These are phyloP conservation scores for rapeseed (Brassica napus) DNA, from an alignment of 345 rosid species.

Conservation along the genomic window DNA sequence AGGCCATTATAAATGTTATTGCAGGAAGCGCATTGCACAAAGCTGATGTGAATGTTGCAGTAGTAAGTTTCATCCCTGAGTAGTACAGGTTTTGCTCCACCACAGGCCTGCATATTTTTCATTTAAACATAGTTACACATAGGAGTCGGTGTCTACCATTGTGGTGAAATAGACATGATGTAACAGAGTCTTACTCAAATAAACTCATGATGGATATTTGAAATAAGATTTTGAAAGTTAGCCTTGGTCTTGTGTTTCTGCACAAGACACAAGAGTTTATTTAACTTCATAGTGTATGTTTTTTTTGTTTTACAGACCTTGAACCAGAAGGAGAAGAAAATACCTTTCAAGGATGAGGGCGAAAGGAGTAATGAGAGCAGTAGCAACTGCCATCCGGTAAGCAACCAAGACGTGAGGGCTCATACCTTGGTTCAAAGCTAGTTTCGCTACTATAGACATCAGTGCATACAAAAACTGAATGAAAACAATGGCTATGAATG, in stretches of 20 bases:
- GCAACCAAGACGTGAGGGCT: constrained; percentile 63
- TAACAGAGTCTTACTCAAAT: constrained; percentile 56
- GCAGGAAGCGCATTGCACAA: constrained; percentile 73
- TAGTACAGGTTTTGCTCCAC: constrained; percentile 51
- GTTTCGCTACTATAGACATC: constrained; percentile 46
- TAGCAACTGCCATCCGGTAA: constrained; percentile 67
- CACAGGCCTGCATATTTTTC: constrained; percentile 34
- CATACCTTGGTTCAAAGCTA: constrained; percentile 48
- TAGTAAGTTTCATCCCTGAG: constrained; percentile 69
- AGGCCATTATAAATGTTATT: constrained; percentile 64
- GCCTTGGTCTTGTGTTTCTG: constrained; percentile 79
- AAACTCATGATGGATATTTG: constrained; percentile 65
- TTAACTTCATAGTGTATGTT: background rate
- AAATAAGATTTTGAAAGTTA: constrained; percentile 59
- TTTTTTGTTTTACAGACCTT: background rate
- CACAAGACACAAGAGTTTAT: background rate
- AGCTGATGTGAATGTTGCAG: constrained; percentile 73
- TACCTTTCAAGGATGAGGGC: constrained; percentile 69
- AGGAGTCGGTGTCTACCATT: background rate
- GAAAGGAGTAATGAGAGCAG: constrained; percentile 65
- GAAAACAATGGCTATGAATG: constrained; percentile 43
- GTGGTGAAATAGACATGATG: constrained; percentile 1
- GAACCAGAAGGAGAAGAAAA: background rate
- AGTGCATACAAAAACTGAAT: constrained; percentile 47
- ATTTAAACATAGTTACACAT: background rate